Evolutionary conservation across 208 protist genomes (phyloP), one percentile per base, ranked within the genome.

Genomic region (Blechomonas ayalai): DNA sequence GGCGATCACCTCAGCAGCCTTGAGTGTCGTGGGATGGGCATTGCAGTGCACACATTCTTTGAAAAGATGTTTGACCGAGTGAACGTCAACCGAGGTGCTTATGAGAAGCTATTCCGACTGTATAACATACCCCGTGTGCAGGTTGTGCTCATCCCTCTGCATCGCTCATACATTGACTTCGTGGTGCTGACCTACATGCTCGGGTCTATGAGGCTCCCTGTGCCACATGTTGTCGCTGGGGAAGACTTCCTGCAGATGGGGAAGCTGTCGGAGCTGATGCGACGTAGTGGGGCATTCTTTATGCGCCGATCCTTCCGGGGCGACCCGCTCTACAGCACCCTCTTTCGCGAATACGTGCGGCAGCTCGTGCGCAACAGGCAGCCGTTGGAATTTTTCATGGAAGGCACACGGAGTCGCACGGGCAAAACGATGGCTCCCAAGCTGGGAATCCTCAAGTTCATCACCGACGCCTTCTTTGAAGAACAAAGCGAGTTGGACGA

Each of bases 241-340:
- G 86, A 96, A 33, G 75, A 90, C 36, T 95, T 95, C 64, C 53
- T 93, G 3, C 59, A 67, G 18, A 65, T 96, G 67, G 77, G 78
- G 6, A 36, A 58, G 9, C 35, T 93, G 15, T 45, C 78, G 1
- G 63, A 59, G n/a, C 37, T 95, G 16, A 77, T 95, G 67, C 72
- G 86, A 24, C 79, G 82, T n/a, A 83, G 74, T 47, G 86, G 86
- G 9, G 86, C 83, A n/a, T 91, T 96, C 48, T 96, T 96, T 43
- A 91, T 96, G 63, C 82, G 82, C 28, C 67, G 83, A 32, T 67
- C 65, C 24, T 95, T 96, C 54, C 63, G 72, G 25, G 65, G 67
- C 33, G 86, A 95, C 58, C 52, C 47, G 1, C 59, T 96, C 13
- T 95, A 96, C 53, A 58, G 67, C 22, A 46, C 55, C 10, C 67